Percentiles rank a stretch among this genome's conserved stretches.
Evolutionary conservation across 1,284 basidiomycete species (phyloP).

Genomic region (Leccinum pachyderme): DNA sequence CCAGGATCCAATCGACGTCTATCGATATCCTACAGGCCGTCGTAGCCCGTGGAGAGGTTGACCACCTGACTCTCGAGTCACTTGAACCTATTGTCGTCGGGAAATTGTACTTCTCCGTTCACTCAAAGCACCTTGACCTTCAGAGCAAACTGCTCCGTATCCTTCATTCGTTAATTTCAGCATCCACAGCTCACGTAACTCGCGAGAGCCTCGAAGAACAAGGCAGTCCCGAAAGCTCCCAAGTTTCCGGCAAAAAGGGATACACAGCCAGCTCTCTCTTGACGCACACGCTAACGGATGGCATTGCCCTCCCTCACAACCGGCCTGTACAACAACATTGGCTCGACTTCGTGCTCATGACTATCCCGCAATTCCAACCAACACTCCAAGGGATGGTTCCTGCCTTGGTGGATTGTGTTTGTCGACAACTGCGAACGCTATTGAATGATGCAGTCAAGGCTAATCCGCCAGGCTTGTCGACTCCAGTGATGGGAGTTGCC

Average conservation of each 20-base stretch:
- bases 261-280: slow-evolving; percentile 69
- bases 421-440: slow-evolving; percentile 65
- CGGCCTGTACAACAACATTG: slow-evolving; percentile 87
- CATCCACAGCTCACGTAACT: slow-evolving; percentile 39
- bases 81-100: slow-evolving; percentile 73
- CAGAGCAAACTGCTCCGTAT: slow-evolving; percentile 94
- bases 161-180: slow-evolving; percentile 81
- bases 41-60: slow-evolving; percentile 76
- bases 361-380: slow-evolving; percentile 79
- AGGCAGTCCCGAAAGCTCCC: slow-evolving; percentile 29
- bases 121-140: slow-evolving; percentile 69
- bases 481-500: slow-evolving; percentile 43
- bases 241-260: slow-evolving; percentile 20
- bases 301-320: slow-evolving; percentile 69
- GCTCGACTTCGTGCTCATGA: slow-evolving; percentile 95
- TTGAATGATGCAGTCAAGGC: slow-evolving; percentile 56
- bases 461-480: slow-evolving; percentile 38
- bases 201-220: slow-evolving; percentile 30
- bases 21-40: slow-evolving; percentile 84
- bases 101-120: slow-evolving; percentile 75
- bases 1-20: slow-evolving; percentile 67
- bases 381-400: slow-evolving; percentile 66
- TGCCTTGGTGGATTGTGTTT: slow-evolving; percentile 80
- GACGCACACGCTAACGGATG: slow-evolving; percentile 78
- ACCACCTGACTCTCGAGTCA: slow-evolving; percentile 53